Percentiles rank a stretch among this genome's conserved stretches.
Conservation (phyloP, 495 filamentous ascomycete species). For the Mytilinidion resinicola region DNA sequence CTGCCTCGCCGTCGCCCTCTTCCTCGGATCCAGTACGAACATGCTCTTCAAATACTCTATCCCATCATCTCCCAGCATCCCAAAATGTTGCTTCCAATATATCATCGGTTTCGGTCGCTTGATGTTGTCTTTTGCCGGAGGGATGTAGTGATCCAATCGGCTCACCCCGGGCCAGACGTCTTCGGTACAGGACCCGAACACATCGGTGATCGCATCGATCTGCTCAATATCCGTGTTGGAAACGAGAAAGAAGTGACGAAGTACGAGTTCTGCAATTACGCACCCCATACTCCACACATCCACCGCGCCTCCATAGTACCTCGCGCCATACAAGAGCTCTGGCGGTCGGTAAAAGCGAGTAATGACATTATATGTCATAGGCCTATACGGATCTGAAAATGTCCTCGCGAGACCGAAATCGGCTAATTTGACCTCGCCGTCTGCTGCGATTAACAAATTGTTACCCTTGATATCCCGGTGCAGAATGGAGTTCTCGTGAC, state of each 20-base stretch:
- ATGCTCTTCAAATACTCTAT: conserved; percentile 84
- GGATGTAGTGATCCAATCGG: conserved; percentile 65
- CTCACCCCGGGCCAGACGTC: conserved; percentile 93
- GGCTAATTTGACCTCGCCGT: conserved; percentile 90
- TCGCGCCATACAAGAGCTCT: conserved; percentile 83
- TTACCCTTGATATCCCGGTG: conserved; percentile 99
- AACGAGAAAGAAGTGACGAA: conserved; percentile 72
- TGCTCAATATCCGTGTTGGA: conserved; percentile 77
- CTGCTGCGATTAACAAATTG: conserved; percentile 88
- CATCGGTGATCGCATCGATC: conserved; percentile 70
- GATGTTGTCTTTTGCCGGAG: conserved; percentile 43
- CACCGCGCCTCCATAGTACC: conserved; percentile 82
- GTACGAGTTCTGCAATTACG: conserved; percentile 86
- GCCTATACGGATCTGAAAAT: conserved; percentile 79
- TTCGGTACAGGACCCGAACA: conserved; percentile 86
- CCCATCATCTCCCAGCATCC: conserved; percentile 69
- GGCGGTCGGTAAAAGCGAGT: conserved; percentile 85
- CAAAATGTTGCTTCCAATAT: conserved; percentile 58
- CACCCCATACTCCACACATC: conserved; percentile 94
- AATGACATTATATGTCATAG: conserved; percentile 92
- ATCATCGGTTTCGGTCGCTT: conserved; percentile 51
- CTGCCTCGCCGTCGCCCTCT: conserved; percentile 65
- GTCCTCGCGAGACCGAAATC: conserved; percentile 92
- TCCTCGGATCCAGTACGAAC: conserved; percentile 76
- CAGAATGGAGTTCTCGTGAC: conserved; percentile 87